phyloP scores from a whole-genome alignment of 2,329 filamentous ascomycete species.

The Paraphaeosphaeria minitans region DNA sequence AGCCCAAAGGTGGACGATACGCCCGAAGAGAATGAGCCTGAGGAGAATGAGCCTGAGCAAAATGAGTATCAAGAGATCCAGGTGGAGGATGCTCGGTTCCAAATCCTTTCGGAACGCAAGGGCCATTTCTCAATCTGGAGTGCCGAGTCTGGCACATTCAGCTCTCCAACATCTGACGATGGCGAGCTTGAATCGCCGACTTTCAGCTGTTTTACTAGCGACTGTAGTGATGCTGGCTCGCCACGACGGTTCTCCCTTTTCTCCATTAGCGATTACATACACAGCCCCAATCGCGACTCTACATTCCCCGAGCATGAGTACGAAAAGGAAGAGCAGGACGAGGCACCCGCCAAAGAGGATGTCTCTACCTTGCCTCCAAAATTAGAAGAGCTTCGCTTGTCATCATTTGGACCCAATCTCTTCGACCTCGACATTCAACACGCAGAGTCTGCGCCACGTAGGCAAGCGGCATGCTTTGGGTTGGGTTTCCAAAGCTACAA shows the following conservation, averaged over 20 bases:
- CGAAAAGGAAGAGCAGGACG: constrained; percentile 7
- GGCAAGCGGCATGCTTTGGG: constrained; percentile 41
- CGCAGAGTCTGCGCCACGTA: constrained; percentile 27
- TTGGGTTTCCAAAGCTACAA: constrained; percentile 42
- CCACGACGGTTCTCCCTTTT: constrained; percentile 30
- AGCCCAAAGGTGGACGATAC: constrained; percentile 18
- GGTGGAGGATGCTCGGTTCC: constrained; percentile 19
- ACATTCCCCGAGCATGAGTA: constrained; percentile 12
- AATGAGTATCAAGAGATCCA: constrained; percentile 12
- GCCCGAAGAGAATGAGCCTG: constrained; percentile 3
- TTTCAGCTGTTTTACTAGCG: constrained; percentile 40
- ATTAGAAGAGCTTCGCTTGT: constrained; percentile 32
- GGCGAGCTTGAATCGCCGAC: constrained; percentile 36
- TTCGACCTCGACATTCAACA: constrained; percentile 35
- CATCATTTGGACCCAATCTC: constrained; percentile 35
- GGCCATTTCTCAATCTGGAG: constrained; percentile 45
- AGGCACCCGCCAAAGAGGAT: constrained; percentile 6
- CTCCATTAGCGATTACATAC: constrained; percentile 16
- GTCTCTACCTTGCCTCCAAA: constrained; percentile 27
- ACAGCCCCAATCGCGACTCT: constrained; percentile 6
- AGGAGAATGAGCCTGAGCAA: constrained; percentile 11
- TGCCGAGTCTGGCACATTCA: constrained; percentile 32
- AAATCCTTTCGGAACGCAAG: constrained; percentile 25
- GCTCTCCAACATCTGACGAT: constrained; percentile 32
- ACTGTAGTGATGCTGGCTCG: constrained; percentile 32